phyloP scores from a whole-genome alignment of 768 basidiomycete species.

The Cantharellus anzutake region DNA sequence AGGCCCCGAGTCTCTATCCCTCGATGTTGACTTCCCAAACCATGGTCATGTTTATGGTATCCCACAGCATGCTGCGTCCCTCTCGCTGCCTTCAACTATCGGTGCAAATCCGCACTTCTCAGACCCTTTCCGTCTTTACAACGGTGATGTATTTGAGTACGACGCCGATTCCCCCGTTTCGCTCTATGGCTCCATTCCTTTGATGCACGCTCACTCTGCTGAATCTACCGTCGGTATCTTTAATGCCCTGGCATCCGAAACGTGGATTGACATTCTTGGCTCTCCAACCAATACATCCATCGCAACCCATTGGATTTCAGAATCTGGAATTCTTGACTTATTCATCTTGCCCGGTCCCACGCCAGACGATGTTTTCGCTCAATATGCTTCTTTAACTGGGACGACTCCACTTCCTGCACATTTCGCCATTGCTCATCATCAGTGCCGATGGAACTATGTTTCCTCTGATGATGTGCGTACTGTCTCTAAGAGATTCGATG shows the following conservation, averaged over 20 bases:
- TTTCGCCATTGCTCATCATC: conserved; percentile 89
- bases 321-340: conserved; percentile 88
- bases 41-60: conserved; percentile 89
- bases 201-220: conserved; percentile 83
- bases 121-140: conserved; percentile 91
- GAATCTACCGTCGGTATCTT: conserved; percentile 83
- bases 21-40: conserved; percentile 87
- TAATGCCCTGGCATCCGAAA: conserved; percentile 74
- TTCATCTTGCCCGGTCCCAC: conserved; percentile 88
- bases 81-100: conserved; percentile 75
- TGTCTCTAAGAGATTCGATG: conserved; percentile 78
- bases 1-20: conserved; percentile 88
- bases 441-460: conserved; percentile 97
- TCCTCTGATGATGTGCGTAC: conserved; percentile 71
- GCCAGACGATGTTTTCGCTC: conserved; percentile 59
- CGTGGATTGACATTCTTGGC: conserved; percentile 84
- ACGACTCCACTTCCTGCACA: conserved; percentile 73
- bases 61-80: conserved; percentile 82
- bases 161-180: conserved; percentile 49
- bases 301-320: conserved; percentile 91
- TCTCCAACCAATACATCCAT: conserved; percentile 39
- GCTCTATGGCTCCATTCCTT: conserved; percentile 79
- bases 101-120: conserved; percentile 58
- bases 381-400: conserved; percentile 76
- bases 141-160: conserved; percentile 94